Evolutionary conservation across 371 early-diverging fungal species (phyloP).

Genomic region (Dichotomocladium elegans): DNA sequence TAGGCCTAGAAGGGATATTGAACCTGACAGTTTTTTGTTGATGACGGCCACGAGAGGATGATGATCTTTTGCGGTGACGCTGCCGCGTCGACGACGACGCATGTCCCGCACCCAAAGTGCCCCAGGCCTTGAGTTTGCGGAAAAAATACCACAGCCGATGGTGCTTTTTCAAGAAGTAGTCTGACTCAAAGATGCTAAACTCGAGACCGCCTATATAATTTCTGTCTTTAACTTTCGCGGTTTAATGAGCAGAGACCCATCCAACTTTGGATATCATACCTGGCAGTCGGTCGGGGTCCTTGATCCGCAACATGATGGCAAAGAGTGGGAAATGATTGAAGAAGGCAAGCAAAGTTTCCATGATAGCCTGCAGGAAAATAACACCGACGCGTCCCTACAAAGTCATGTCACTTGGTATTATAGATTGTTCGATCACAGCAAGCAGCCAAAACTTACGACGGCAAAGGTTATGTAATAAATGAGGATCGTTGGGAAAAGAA

Average conservation of each 20-base stretch:
- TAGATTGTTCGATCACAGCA: not conserved
- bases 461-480: conserved; percentile 92
- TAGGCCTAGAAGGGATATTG: too few relatives aligned
- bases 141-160: conserved; percentile 12
- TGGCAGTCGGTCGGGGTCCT: conserved; percentile 86
- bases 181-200: conserved; percentile 40
- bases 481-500: conserved; percentile 92
- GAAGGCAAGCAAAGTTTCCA: conserved; percentile 82
- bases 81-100: not conserved
- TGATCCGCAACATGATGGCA: conserved; percentile 82
- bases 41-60: too few relatives aligned
- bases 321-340: conserved; percentile 94
- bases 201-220: conserved; percentile 47
- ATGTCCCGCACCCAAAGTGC: not conserved
- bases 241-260: too few relatives aligned
- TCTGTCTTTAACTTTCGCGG: too few relatives aligned
- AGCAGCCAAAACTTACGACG: conserved; percentile 47
- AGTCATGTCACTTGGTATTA: not conserved
- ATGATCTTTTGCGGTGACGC: not conserved
- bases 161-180: conserved; percentile 25
- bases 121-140: not conserved
- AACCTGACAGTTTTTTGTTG: too few relatives aligned
- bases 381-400: conserved; percentile 70
- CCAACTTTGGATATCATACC: too few relatives aligned
- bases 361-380: conserved; percentile 71